Evolutionary conservation across 225 moss, liverwort and hornwort species (phyloP).

Genomic region (Sphagnum tenellum): DNA sequence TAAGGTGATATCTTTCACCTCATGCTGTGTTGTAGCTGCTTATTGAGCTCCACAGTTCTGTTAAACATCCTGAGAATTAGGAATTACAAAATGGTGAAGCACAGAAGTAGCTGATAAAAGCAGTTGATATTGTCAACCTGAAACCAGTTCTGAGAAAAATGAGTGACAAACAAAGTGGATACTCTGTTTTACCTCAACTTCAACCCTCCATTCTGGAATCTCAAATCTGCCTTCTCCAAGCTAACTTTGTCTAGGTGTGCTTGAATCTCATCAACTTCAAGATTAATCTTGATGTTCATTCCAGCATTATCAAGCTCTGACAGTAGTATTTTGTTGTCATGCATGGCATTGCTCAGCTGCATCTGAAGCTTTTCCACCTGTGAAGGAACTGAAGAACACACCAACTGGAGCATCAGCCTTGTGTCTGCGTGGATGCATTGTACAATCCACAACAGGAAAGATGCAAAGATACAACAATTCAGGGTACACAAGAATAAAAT

Average conservation of each 20-base stretch:
- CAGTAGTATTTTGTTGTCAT: slow-evolving; percentile 31
- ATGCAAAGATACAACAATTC: neutral
- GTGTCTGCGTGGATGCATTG: neutral
- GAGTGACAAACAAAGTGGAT: slow-evolving; percentile 1
- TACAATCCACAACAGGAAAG: neutral
- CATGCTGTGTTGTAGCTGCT: slow-evolving; percentile 15
- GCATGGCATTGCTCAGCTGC: slow-evolving; percentile 27
- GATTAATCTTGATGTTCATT: slow-evolving; percentile 30
- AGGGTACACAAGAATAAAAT: neutral
- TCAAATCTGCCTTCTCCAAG: slow-evolving; percentile 23
- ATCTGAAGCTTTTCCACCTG: slow-evolving; percentile 45
- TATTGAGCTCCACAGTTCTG: slow-evolving; percentile 20
- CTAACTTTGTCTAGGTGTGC: slow-evolving; percentile 25
- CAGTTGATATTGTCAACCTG: too few relatives aligned
- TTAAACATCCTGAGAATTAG: neutral
- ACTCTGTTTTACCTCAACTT: slow-evolving; percentile 17
- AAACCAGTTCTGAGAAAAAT: slow-evolving; percentile 6
- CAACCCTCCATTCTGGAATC: slow-evolving; percentile 29
- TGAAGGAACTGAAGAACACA: slow-evolving; percentile 2
- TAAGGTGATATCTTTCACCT: slow-evolving; percentile 7
- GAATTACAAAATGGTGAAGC: neutral
- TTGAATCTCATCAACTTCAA: slow-evolving; percentile 42
- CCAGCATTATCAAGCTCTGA: slow-evolving; percentile 33
- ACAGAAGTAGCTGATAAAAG: neutral
- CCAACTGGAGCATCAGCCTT: neutral